Evolutionary conservation across 495 filamentous ascomycete species (phyloP), one percentile per base, ranked within the genome.

Genomic region (Aspergillus leporis): DNA sequence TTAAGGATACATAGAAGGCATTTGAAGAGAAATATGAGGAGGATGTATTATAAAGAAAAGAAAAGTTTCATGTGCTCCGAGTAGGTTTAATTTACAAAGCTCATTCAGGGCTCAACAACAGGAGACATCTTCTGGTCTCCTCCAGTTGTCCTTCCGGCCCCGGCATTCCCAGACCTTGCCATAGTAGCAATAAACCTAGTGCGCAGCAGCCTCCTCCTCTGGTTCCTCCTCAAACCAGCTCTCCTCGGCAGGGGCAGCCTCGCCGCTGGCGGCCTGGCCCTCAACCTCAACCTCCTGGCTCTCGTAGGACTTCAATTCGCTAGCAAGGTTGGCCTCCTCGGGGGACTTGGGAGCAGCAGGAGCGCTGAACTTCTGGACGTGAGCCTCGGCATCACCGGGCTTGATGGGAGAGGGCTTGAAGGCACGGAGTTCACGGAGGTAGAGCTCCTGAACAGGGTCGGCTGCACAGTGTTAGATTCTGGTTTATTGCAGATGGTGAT

Each of bases 391-490:
- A 72, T 97, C 95, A 59, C 83, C 81, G 51, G 92, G 79, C 80
- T 97, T 97, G 80, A 92, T 66, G 51, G 87, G 82, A 21, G 88
- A 77, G 38, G 90, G 82, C 82, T 97, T 99, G 87, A 93, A 97
- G 75, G 85, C 82, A 74, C 90, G 92, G 66, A 99, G 86, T 75
- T 97, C 93, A 65, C 85, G 85, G 66, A 99, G 88, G 84, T 98
- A 99, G 67, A 99, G 85, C 63, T 97, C 93, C 79, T 96, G 94
- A 64, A 99, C 88, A 62, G 94, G 82, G 78, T 99, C 94, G 79
- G 88, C 95, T 98, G 73, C 58, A 70, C 23, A 52, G 32, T 53
- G 47, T 61, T 62, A 66, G 61, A 58, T 38, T 52, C 56, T 28
- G 53, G 30, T 12, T 47, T 34, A 28, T 40, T 32, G 31, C 55